These are phyloP conservation scores for Blastocystis sp. DNA, from an alignment of 352 stramenopile species.

Conservation along the genomic window DNA sequence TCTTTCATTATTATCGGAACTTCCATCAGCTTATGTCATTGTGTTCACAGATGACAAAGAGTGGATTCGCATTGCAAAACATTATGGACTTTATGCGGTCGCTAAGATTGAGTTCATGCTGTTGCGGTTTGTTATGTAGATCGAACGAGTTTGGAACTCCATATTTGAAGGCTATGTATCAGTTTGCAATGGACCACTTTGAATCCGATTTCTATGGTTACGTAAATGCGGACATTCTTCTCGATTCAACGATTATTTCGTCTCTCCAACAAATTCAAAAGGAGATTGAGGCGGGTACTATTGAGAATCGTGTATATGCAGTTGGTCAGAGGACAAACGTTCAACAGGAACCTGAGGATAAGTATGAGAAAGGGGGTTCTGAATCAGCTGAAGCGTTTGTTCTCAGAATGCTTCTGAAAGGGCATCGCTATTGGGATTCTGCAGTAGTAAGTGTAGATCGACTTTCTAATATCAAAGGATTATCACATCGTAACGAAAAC, in stretches of 20 bases:
- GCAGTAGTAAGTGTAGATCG: neutral
- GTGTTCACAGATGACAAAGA: conserved; percentile 48
- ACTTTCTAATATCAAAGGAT: neutral
- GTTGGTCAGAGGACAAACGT: conserved; percentile 60
- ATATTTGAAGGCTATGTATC: conserved; percentile 44
- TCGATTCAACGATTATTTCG: conserved; percentile 22
- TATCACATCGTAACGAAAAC: conserved; percentile 51
- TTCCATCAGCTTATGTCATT: conserved; percentile 37
- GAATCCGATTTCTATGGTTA: conserved; percentile 57
- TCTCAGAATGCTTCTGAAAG: conserved; percentile 43
- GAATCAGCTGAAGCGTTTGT: conserved; percentile 28
- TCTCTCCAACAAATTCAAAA: neutral
- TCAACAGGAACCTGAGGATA: conserved; percentile 37
- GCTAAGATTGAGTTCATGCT: conserved; percentile 13
- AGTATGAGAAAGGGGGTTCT: neutral
- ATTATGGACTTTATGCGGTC: neutral
- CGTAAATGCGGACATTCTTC: conserved; percentile 60
- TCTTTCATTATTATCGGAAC: conserved; percentile 29
- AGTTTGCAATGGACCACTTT: conserved; percentile 41
- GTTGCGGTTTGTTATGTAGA: neutral
- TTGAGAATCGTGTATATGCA: conserved; percentile 4
- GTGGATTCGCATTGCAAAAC: conserved; percentile 37
- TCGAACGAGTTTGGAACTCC: conserved; percentile 53
- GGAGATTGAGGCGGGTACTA: neutral
- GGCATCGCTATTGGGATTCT: conserved; percentile 62